Evolutionary conservation across 441 rosid genomes (phyloP), one percentile per base, ranked within the genome.

Genomic region (Gossypium schwendimanii): DNA sequence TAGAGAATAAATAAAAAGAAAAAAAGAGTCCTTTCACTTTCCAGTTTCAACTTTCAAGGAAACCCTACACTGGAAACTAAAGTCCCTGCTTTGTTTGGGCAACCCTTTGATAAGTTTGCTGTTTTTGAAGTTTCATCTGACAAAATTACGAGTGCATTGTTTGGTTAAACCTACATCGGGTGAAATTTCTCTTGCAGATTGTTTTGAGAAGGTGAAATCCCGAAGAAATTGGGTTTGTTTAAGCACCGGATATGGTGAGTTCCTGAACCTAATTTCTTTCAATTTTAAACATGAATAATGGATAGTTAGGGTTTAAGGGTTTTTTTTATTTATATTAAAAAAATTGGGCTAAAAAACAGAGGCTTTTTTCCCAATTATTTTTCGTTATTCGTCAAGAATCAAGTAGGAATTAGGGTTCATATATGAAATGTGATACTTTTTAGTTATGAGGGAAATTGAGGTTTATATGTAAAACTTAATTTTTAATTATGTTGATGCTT

Each of bases 211-310:
- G 47, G 60, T 7, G 24, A 15, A 49, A 50, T 67, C 59, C 24
- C 45, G 41, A 50, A 26, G 60, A 47, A 18, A 17, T 49, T 60
- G 17, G 7, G 44, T 47, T 60, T 52, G 18, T 18, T 24, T 50
- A 28, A 26, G 53, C 54, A 47, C 49, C 18, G n/a, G 41, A 47
- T 47, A 72, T 72, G 75, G 75, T 72, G 20, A 61, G 75, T 72
- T 47, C 36, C 4, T 10, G 55, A 54, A 2, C 12, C 11, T 9
- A 28, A 44, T 41, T 15, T 15, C 26, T 50, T 67, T 15, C 24
- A 50, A 26, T 28, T 50, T 67, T 50, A 67, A 26, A 28, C 44
- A 10, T 28, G 45, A 52, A 52, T 49, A 9, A 17, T 15, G 60
- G 45, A 17, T 15, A 17, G 17, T 28, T 31, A 50, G 60, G 49